Evolutionary conservation across 345 rosid genomes (phyloP).

Genomic region (Eucalyptus erythrocorys): DNA sequence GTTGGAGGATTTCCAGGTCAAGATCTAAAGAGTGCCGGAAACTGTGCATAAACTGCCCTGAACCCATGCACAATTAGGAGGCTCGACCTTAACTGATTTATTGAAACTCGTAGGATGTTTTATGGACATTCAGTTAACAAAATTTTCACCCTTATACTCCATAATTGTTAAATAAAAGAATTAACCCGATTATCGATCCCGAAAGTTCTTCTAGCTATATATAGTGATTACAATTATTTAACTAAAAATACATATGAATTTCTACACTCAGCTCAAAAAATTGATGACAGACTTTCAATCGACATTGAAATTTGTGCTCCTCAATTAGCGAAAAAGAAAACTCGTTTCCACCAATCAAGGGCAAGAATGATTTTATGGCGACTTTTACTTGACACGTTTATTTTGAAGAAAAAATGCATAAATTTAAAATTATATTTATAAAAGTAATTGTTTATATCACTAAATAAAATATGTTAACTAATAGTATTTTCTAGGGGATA

Average conservation of each 20-base stretch:
- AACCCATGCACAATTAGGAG: neutral
- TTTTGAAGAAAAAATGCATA: neutral
- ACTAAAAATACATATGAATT: neutral
- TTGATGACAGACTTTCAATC: accelerated
- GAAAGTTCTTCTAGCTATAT: neutral
- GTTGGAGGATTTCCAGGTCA: neutral
- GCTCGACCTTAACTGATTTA: neutral
- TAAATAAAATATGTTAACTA: neutral
- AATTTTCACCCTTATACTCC: neutral
- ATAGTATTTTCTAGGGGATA: neutral
- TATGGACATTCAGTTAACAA: neutral
- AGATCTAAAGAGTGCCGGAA: neutral
- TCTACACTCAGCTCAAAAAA: neutral
- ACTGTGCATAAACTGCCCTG: neutral
- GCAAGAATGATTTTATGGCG: neutral
- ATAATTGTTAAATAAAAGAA: neutral
- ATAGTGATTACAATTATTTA: neutral
- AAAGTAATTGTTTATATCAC: accelerated
- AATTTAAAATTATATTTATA: neutral
- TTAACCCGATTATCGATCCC: neutral
- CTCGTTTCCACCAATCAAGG: neutral
- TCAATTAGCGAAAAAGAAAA: neutral
- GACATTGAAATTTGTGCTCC: neutral
- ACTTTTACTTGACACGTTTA: accelerated
- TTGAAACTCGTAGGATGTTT: neutral